Percentiles rank a stretch among this genome's conserved stretches.
These are phyloP conservation scores for Cryptosporidium bovis DNA, from an alignment of 169 alveolate genomes.

Conservation along the genomic window DNA sequence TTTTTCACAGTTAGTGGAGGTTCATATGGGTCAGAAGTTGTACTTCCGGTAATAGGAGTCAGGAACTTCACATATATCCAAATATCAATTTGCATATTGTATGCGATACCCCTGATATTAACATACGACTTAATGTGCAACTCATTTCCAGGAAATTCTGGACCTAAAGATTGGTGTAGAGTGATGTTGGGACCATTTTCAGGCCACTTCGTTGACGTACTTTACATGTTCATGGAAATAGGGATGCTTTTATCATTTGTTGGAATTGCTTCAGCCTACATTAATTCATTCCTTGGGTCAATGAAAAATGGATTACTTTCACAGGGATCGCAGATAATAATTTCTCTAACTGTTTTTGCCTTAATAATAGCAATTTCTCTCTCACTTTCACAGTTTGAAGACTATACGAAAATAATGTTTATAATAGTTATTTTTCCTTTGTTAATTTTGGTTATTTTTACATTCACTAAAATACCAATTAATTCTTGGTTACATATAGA, in stretches of 20 bases:
- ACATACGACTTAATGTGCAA: conserved; percentile 27
- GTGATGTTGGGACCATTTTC: conserved; percentile 22
- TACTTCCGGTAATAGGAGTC: conserved; percentile 48
- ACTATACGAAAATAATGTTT: conserved; percentile 43
- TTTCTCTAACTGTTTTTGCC: conserved; percentile 14
- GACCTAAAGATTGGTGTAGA: conserved; percentile 48
- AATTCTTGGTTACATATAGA: conserved; percentile 30
- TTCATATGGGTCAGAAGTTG: conserved; percentile 69
- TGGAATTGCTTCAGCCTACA: conserved; percentile 42
- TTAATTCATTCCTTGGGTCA: conserved; percentile 42
- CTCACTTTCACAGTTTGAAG: conserved; percentile 27
- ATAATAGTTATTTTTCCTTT: conserved; percentile 36
- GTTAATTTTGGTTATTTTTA: conserved; percentile 10
- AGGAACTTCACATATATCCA: conserved; percentile 36
- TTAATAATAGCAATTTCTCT: conserved; percentile 23
- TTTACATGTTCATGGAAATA: conserved; percentile 68
- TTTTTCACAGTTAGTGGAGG: conserved; percentile 72
- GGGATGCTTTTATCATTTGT: conserved; percentile 69
- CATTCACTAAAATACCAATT: conserved; percentile 28
- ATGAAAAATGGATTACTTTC: conserved; percentile 6
- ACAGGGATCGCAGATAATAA: conserved; percentile 18
- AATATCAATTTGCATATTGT: conserved; percentile 37
- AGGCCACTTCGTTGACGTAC: conserved; percentile 2
- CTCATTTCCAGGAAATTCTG: conserved; percentile 53
- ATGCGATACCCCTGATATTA: conserved; percentile 50